Base-by-base conservation (phyloP, 1,284 basidiomycete genomes). In the Apiotrichum veenhuisii region DNA sequence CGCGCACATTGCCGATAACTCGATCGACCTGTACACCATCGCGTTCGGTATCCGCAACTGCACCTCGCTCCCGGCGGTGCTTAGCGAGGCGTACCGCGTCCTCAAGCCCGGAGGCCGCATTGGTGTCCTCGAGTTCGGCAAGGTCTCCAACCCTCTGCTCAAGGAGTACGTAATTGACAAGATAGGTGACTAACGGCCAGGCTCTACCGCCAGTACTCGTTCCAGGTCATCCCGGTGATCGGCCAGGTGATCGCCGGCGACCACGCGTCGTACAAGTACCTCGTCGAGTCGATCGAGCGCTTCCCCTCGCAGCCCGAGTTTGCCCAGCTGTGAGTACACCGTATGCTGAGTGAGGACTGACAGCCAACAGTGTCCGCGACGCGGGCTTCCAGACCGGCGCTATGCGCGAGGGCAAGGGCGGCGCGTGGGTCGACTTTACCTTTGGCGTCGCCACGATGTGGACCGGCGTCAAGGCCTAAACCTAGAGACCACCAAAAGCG, bases 1-100 rank as follows among this genome's bases (percentile, higher is more conserved):
- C 0, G 59, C 76, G 42, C 81, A 85, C 34, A 80, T 85, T 63
- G 79, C 82, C 14, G 84, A 88, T 68, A 85, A 91, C 75, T 85
- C 88, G 18, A 90, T 96, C 64, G 94, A 99, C 77, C 80, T 98
- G 18, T 99, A 97, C 80, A 99, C 96, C 23, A 98, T 99, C 71
- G 93, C 96, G 0, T 99, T 99, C 72, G 95, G 96, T 34, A 98
- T 98, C 66, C 84, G 96, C 51, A 99, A 99, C 75, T 96, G 91
- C 81, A 99, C 96, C 11, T 91, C 91, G 54, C 85, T 98, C 62
- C 87, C 90, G 12, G 85, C 85, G 25, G 96, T 94, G 18, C 81
- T 99, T 43, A 81, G 82, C 59, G 93, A 98, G 75, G 96, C 96
- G 5, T 82, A 96, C 75, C 85, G 96, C 20, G 93, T 98, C 14